Evolutionary conservation across 331 rosid genomes (phyloP).

Genomic region (Erythrophleum ivorense): DNA sequence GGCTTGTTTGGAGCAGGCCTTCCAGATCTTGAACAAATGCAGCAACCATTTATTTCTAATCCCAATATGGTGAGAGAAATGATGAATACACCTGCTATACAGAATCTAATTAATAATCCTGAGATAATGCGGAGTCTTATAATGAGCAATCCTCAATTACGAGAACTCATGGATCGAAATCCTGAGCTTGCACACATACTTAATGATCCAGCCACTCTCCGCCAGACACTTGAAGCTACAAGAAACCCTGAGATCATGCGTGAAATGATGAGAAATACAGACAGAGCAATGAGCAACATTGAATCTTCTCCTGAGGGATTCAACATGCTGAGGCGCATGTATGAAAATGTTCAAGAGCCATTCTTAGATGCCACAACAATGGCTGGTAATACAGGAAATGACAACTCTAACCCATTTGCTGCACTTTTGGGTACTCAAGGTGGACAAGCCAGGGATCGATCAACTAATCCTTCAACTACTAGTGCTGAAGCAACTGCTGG

Average conservation of each 20-base stretch:
- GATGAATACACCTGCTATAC: constrained; percentile 76
- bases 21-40: constrained; percentile 75
- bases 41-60: constrained; percentile 69
- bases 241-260: constrained; percentile 94
- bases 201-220: constrained; percentile 79
- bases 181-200: constrained; percentile 82
- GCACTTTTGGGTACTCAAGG: constrained; percentile 55
- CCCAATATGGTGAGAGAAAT: constrained; percentile 71
- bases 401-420: constrained; percentile 43
- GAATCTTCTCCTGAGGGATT: constrained; percentile 90
- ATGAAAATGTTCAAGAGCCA: constrained; percentile 90
- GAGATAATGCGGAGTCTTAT: constrained; percentile 72
- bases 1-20: constrained; percentile 69
- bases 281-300: constrained; percentile 89
- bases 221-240: constrained; percentile 86
- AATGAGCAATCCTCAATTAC: constrained; percentile 87
- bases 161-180: constrained; percentile 76
- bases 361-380: constrained; percentile 81
- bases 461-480: constrained; percentile 60
- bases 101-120: constrained; percentile 69
- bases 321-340: constrained; percentile 92
- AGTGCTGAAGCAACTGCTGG: constrained; percentile 58
- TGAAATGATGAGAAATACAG: constrained; percentile 92
- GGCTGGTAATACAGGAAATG: constrained; percentile 70
- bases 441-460: constrained; percentile 57